These are phyloP conservation scores for Fusarium sp. DNA, from an alignment of 2,329 filamentous ascomycete species.

Conservation along the genomic window DNA sequence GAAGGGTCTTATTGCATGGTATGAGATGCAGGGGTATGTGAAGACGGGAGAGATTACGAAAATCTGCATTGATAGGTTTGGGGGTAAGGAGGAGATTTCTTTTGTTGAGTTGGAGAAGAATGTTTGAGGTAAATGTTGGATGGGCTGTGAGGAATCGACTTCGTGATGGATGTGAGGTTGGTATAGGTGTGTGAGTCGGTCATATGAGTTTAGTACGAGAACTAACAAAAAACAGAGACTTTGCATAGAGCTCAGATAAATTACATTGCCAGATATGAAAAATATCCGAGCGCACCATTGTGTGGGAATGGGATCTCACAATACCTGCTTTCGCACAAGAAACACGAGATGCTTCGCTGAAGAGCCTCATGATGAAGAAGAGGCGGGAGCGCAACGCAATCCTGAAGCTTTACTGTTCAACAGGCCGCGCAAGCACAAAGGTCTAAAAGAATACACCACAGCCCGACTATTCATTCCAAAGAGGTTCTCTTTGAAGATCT, in stretches of 20 bases:
- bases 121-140: not conserved
- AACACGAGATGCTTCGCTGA: too few relatives aligned
- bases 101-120: conserved; percentile 55
- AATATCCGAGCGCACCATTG: not conserved
- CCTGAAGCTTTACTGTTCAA: not conserved
- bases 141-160: not conserved
- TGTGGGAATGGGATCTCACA: not conserved
- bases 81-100: conserved; percentile 47
- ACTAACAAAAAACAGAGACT: not conserved
- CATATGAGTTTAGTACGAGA: not conserved
- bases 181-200: conserved; percentile 1
- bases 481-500: not conserved
- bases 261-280: not conserved
- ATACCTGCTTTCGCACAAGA: not conserved
- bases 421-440: not conserved
- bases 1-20: conserved; percentile 53
- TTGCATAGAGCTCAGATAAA: not conserved
- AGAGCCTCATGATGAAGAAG: not conserved
- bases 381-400: not conserved
- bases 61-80: conserved; percentile 48
- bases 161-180: not conserved
- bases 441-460: not conserved
- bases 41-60: conserved; percentile 51
- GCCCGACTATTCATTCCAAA: not conserved
- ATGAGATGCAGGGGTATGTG: conserved; percentile 51